A percentile compares a stretch with the other conserved stretches of the same genome.
These are phyloP conservation scores for Xylariaceae sp. DNA, from an alignment of 2,329 filamentous ascomycete species.

Conservation along the genomic window DNA sequence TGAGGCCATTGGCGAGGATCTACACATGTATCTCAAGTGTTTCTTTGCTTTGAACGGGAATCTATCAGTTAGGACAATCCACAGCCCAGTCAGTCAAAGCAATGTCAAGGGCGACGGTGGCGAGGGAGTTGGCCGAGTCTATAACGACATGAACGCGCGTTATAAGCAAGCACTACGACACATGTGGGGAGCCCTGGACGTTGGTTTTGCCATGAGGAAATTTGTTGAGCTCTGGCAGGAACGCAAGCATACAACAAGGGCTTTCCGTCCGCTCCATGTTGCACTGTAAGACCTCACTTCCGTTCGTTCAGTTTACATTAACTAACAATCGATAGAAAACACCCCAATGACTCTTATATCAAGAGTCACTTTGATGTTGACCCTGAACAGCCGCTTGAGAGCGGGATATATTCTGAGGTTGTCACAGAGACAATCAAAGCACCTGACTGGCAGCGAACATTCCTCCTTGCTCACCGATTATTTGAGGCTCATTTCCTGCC, in stretches of 20 bases:
- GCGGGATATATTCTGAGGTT: conserved; percentile 62
- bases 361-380: conserved; percentile 51
- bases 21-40: conserved; percentile 81
- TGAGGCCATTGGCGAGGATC: conserved; percentile 76
- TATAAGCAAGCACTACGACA: conserved; percentile 76
- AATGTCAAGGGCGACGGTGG: conserved; percentile 70
- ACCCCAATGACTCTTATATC: conserved; percentile 55
- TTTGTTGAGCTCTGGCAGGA: conserved; percentile 63
- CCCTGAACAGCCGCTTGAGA: conserved; percentile 52
- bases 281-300: conserved; percentile 45
- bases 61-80: conserved; percentile 67
- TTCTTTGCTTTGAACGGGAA: conserved; percentile 78
- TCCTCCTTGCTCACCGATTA: conserved; percentile 69
- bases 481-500: conserved; percentile 78
- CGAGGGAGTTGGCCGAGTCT: conserved; percentile 59
- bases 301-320: background rate
- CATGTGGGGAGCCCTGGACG: conserved; percentile 78
- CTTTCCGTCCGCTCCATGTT: conserved; percentile 63
- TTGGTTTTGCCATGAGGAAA: conserved; percentile 68
- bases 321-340: conserved; percentile 45
- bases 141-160: conserved; percentile 66
- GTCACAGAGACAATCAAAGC: conserved; percentile 57
- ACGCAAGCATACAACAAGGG: conserved; percentile 61
- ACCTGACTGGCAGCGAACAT: conserved; percentile 62
- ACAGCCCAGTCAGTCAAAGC: conserved; percentile 75